phyloP scores from a whole-genome alignment of 1,284 basidiomycete genomes.

The Leccinum angustisporum region DNA sequence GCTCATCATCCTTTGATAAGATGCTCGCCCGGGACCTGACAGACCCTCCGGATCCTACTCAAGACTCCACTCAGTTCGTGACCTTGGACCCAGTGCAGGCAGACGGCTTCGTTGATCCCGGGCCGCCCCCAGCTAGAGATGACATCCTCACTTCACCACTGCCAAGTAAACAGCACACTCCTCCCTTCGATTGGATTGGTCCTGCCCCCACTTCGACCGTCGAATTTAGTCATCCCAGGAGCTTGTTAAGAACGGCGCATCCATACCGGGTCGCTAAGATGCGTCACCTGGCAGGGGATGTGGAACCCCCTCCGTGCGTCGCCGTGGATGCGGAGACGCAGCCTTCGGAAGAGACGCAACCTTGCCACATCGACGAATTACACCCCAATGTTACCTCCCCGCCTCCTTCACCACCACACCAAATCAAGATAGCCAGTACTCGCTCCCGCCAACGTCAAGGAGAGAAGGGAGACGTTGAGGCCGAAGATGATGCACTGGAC shows the following conservation, averaged over 20 bases:
- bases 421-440: not conserved
- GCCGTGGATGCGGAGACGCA: constrained; percentile 23
- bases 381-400: not conserved
- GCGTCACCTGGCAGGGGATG: constrained; percentile 21
- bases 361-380: constrained; percentile 3
- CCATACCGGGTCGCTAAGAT: constrained; percentile 34
- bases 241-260: constrained; percentile 33
- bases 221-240: constrained; percentile 32
- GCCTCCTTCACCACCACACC: constrained; percentile 4
- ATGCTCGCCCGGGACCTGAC: constrained; percentile 30
- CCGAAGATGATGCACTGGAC: constrained; percentile 36
- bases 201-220: constrained; percentile 20
- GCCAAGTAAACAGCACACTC: constrained; percentile 7
- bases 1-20: constrained; percentile 34
- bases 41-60: constrained; percentile 23
- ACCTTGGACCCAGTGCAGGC: constrained; percentile 4
- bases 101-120: not conserved
- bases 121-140: constrained; percentile 1
- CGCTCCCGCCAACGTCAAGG: constrained; percentile 2
- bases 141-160: constrained; percentile 2
- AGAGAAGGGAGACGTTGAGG: constrained; percentile 9
- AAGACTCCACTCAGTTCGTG: constrained; percentile 29
- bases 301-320: constrained; percentile 22
- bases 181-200: constrained; percentile 30
- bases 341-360: constrained; percentile 24